phyloP scores from a whole-genome alignment of 1,284 basidiomycete genomes.

The Sanghuangporus baumii region DNA sequence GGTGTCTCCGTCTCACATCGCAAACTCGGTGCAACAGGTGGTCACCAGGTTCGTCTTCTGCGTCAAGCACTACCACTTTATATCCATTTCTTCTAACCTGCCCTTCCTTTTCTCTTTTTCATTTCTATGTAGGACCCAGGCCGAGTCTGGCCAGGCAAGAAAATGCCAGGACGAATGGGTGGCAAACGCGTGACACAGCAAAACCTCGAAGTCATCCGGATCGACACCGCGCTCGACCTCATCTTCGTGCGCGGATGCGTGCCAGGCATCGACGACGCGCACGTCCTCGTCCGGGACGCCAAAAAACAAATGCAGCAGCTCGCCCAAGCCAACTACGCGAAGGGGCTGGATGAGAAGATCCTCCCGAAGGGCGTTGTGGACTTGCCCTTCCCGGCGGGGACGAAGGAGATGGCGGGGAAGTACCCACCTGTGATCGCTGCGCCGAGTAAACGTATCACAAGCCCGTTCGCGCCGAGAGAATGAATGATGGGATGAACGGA shows the following conservation, averaged over 20 bases:
- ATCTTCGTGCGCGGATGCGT: slow-evolving; percentile 80
- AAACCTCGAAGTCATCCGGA: slow-evolving; percentile 85
- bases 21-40: slow-evolving; percentile 89
- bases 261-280: slow-evolving; percentile 72
- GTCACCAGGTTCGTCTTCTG: slow-evolving; percentile 72
- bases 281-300: slow-evolving; percentile 73
- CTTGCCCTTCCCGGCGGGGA: slow-evolving; percentile 92
- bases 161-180: slow-evolving; percentile 97
- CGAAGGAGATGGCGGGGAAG: slow-evolving; percentile 63
- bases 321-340: slow-evolving; percentile 59
- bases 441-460: slow-evolving; percentile 60
- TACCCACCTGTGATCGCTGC: slow-evolving; percentile 63
- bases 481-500: slow-evolving; percentile 29
- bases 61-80: not conserved
- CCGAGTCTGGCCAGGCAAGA: slow-evolving; percentile 93
- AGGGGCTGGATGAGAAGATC: slow-evolving; percentile 78
- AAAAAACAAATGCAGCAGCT: slow-evolving; percentile 75
- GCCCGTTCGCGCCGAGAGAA: slow-evolving; percentile 72
- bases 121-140: slow-evolving; percentile 73
- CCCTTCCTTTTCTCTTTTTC: not conserved
- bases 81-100: not conserved
- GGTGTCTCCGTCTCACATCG: slow-evolving; percentile 97
- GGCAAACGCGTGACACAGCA: slow-evolving; percentile 79
- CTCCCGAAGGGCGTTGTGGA: slow-evolving; percentile 78
- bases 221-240: slow-evolving; percentile 83